Base-by-base conservation (phyloP, 1,284 basidiomycete species). In the Amylostereum areolatum region DNA sequence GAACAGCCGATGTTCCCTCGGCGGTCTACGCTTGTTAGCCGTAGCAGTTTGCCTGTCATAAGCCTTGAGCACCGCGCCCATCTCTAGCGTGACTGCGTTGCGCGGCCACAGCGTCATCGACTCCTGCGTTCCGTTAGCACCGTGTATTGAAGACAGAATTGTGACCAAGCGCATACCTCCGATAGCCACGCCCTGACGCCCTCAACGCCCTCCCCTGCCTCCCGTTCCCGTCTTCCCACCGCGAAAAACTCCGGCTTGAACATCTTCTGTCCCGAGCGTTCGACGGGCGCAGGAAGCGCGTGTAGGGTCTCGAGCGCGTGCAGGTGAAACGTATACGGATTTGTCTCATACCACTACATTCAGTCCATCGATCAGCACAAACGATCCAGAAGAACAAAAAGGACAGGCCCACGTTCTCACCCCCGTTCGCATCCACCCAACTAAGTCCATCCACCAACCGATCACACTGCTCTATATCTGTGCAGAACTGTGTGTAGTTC, bases 401-500 rank as follows among this genome's bases (percentile, higher is more conserved):
- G 49, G 35, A 35, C 30, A 11, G 43, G 56, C 48, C 43, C 43
- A 70, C 88, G 56, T 62, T 72, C 65, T 90, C 89, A 35, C 89
- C 83, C 4, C 81, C 78, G 63, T 84, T 84, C 0, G 81, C 74
- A 62, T 98, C 95, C 1, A 87, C 76, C 68, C 78, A 81, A 57
- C 92, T 95, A 48, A 98, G 67, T n/a, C n/a, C n/a, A n/a, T 97
- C 94, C 24, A 83, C 70, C 2, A 93, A 67, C 0, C 71, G 74
- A 2, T 78, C 77, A 53, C 85, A 85, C 52, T 98, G 74, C 3
- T 95, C 90, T 0, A 96, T 64, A 28, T 86, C 80, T 36, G 77
- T 68, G 59, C 88, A 92, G 63, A 92, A 99, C 47, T 85, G 82
- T 0, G 85, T 78, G 54, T 94, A 91, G 62, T 97, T 98, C 62